phyloP scores from a whole-genome alignment of 805 yeast species.

The Zygoascus flipseniorum region DNA sequence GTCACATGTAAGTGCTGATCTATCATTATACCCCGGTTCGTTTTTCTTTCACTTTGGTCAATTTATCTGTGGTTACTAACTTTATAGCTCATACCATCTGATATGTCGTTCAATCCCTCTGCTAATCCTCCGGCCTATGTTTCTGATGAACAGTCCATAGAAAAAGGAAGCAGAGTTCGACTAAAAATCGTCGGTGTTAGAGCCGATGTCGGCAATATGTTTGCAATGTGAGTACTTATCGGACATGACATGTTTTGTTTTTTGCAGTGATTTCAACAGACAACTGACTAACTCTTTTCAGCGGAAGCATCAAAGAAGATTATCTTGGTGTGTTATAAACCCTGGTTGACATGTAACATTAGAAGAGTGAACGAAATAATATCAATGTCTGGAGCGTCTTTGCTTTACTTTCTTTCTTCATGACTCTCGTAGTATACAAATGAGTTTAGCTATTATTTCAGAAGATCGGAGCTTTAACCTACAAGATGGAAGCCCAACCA shows the following conservation, averaged over 20 bases:
- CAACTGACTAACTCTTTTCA: slow-evolving; percentile 7
- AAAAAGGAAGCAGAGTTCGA: slow-evolving; percentile 88
- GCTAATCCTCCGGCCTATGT: slow-evolving; percentile 98
- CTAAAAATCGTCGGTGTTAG: slow-evolving; percentile 95
- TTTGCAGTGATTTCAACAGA: no score
- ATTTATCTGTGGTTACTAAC: background rate
- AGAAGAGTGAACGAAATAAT: background rate
- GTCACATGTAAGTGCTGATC: slow-evolving; percentile 45
- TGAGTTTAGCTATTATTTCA: background rate
- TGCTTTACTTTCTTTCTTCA: background rate
- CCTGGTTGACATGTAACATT: background rate
- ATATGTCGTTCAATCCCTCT: slow-evolving; percentile 87
- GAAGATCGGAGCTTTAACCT: background rate
- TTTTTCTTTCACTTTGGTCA: background rate
- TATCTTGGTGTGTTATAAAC: slow-evolving; percentile 72
- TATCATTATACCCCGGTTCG: background rate
- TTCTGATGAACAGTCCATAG: slow-evolving; percentile 88
- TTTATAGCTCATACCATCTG: slow-evolving; percentile 67
- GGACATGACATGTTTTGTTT: background rate
- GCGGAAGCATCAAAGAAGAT: slow-evolving; percentile 95
- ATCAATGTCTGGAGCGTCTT: background rate
- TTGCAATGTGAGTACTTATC: slow-evolving; percentile 56
- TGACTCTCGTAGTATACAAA: background rate
- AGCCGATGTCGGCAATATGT: slow-evolving; percentile 93
- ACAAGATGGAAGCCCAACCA: background rate